Evolutionary conservation across 2,329 filamentous ascomycete genomes (phyloP).

Genomic region (Aureobasidium lini): DNA sequence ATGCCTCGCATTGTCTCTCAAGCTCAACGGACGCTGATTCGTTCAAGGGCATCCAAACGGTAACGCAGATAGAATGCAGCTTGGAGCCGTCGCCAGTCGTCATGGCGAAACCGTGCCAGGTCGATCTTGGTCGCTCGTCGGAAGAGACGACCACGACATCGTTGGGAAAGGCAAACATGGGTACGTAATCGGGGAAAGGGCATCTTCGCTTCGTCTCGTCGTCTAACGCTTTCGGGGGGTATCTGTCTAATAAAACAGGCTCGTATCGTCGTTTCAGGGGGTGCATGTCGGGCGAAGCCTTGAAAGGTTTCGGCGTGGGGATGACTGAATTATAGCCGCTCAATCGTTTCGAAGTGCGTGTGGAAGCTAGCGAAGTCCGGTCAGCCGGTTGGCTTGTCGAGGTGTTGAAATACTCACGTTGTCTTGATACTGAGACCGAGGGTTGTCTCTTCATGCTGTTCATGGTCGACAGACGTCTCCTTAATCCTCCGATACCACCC

Average conservation of each 20-base stretch:
- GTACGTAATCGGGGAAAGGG: slow-evolving; percentile 91
- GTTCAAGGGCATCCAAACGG: slow-evolving; percentile 85
- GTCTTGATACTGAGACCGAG: slow-evolving; percentile 44
- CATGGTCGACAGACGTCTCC: slow-evolving; percentile 93
- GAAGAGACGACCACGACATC: slow-evolving; percentile 95
- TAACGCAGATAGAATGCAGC: slow-evolving; percentile 83
- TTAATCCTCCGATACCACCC: slow-evolving; percentile 72
- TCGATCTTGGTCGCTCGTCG: slow-evolving; percentile 87
- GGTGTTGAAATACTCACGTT: background rate
- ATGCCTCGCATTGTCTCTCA: slow-evolving; percentile 54
- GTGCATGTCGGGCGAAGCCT: slow-evolving; percentile 87
- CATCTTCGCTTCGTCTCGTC: slow-evolving; percentile 76
- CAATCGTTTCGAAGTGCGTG: slow-evolving; percentile 76
- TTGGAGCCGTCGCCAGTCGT: slow-evolving; percentile 87
- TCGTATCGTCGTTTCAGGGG: slow-evolving; percentile 90
- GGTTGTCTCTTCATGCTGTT: slow-evolving; percentile 87
- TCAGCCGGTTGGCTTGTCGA: slow-evolving; percentile 15
- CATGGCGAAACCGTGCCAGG: slow-evolving; percentile 99
- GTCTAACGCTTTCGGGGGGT: slow-evolving; percentile 73
- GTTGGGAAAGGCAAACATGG: slow-evolving; percentile 98
- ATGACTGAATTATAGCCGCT: slow-evolving; percentile 99
- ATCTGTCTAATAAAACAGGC: slow-evolving; percentile 89
- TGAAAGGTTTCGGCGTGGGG: slow-evolving; percentile 82
- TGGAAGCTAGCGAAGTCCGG: slow-evolving; percentile 54
- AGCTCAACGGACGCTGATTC: slow-evolving; percentile 74